Evolutionary conservation across 345 rosid species (phyloP).

Genomic region (Excoecaria cochinchinensis): DNA sequence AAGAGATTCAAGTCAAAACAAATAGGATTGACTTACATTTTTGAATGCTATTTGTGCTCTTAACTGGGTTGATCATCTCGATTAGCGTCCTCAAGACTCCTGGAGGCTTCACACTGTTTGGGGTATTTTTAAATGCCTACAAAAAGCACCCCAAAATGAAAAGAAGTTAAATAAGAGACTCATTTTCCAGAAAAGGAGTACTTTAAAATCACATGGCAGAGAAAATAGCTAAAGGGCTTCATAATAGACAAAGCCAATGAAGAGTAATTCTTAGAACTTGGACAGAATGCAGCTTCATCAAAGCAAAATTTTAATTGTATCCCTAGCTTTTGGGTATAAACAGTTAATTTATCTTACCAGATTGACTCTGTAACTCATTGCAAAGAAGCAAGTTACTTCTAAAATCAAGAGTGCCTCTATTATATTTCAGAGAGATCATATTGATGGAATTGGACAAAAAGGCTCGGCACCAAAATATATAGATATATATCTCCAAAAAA

Average conservation of each 20-base stretch:
- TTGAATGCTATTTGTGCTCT: slow-evolving; percentile 43
- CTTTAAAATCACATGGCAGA: background rate
- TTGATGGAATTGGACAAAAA: background rate
- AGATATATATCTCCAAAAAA: background rate
- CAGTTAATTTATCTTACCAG: background rate
- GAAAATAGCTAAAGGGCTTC: background rate
- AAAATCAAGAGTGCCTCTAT: background rate
- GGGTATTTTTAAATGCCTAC: slow-evolving; percentile 76
- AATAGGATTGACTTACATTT: slow-evolving; percentile 51
- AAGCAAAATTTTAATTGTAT: background rate
- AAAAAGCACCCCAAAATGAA: background rate
- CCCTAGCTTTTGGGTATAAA: background rate
- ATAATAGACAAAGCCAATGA: background rate
- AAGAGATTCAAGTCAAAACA: background rate
- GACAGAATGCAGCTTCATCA: background rate
- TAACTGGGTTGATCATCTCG: slow-evolving; percentile 62
- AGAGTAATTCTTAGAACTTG: background rate
- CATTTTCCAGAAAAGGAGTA: background rate
- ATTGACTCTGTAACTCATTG: background rate
- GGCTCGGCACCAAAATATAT: background rate
- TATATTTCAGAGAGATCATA: background rate
- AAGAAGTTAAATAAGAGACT: slow-evolving; percentile 6
- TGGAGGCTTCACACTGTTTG: slow-evolving; percentile 62
- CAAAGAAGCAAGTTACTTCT: background rate
- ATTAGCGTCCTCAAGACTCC: slow-evolving; percentile 73